phyloP scores from a whole-genome alignment of 148 eudicot genomes.

The Drosera capensis region DNA sequence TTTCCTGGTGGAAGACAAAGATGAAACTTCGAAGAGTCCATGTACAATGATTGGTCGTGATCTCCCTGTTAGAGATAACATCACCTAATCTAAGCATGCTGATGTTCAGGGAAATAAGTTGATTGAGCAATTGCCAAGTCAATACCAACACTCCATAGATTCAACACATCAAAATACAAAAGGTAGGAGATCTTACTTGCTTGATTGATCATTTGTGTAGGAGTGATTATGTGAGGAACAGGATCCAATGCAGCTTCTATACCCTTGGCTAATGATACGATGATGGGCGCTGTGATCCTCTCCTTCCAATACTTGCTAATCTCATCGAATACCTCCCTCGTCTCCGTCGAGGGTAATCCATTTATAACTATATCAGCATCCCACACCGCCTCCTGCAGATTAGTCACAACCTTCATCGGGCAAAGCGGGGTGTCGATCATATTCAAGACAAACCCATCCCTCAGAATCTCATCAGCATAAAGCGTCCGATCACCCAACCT shows the following conservation, averaged over 20 bases:
- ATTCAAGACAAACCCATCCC: slow-evolving; percentile 82
- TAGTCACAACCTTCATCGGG: slow-evolving; percentile 77
- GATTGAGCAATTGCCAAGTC: no score
- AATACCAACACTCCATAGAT: no score
- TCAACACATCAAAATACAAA: neutral
- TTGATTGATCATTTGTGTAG: slow-evolving; percentile 68
- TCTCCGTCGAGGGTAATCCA: slow-evolving; percentile 87
- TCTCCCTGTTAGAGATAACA: no score
- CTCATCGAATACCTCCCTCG: slow-evolving; percentile 61
- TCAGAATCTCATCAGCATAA: slow-evolving; percentile 77
- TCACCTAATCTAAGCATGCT: no score
- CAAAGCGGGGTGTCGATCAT: slow-evolving; percentile 92
- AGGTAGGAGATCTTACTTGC: slow-evolving; percentile 41
- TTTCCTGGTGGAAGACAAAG: no score
- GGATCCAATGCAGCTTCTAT: slow-evolving; percentile 79
- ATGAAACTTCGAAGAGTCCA: no score
- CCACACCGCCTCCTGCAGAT: slow-evolving; percentile 92
- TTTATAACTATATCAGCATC: slow-evolving; percentile 77
- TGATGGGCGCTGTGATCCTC: slow-evolving; percentile 39
- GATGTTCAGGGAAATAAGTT: no score
- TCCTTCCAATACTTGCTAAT: slow-evolving; percentile 83
- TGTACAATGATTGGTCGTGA: no score
- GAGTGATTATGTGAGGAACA: slow-evolving; percentile 62
- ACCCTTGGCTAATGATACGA: slow-evolving; percentile 75
- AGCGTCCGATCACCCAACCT: slow-evolving; percentile 66